Evolutionary conservation across 192 early-diverging fungal species (phyloP).

Genomic region (Gryganskiella cystojenkinii): DNA sequence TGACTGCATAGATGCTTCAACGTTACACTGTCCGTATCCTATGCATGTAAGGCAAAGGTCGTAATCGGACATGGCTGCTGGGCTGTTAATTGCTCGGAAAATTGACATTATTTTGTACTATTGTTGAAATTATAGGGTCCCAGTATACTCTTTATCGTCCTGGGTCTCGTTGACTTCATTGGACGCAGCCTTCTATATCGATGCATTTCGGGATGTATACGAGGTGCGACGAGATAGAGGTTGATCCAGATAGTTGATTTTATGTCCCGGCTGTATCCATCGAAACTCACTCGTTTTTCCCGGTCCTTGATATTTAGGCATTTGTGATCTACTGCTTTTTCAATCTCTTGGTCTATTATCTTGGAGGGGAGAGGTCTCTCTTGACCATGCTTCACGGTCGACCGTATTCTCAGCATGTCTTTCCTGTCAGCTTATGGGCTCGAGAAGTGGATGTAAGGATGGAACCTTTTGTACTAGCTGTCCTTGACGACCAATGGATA

Average conservation of each 20-base stretch:
- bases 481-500: too few relatives aligned
- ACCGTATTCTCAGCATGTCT: conserved; percentile 79
- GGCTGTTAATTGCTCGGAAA: too few relatives aligned
- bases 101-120: too few relatives aligned
- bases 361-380: conserved; percentile 89
- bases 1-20: conserved; percentile 1
- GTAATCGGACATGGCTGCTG: too few relatives aligned
- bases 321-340: conserved; percentile 97
- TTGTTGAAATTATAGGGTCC: conserved; percentile 65
- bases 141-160: conserved; percentile 88
- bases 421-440: conserved; percentile 78
- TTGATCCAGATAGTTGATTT: too few relatives aligned
- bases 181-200: conserved; percentile 82
- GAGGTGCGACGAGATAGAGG: conserved; percentile 56
- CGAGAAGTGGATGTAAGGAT: conserved; percentile 71
- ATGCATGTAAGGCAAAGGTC: not conserved
- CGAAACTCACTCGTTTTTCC: too few relatives aligned
- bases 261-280: too few relatives aligned
- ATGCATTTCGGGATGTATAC: conserved; percentile 92
- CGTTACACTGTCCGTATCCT: not conserved
- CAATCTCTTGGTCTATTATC: conserved; percentile 82
- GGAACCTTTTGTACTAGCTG: not conserved
- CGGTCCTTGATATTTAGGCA: too few relatives aligned
- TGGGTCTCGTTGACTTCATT: conserved; percentile 80
- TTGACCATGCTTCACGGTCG: conserved; percentile 80